Base-by-base conservation (phyloP, 305 asterid species). In the Solanum chacoense region DNA sequence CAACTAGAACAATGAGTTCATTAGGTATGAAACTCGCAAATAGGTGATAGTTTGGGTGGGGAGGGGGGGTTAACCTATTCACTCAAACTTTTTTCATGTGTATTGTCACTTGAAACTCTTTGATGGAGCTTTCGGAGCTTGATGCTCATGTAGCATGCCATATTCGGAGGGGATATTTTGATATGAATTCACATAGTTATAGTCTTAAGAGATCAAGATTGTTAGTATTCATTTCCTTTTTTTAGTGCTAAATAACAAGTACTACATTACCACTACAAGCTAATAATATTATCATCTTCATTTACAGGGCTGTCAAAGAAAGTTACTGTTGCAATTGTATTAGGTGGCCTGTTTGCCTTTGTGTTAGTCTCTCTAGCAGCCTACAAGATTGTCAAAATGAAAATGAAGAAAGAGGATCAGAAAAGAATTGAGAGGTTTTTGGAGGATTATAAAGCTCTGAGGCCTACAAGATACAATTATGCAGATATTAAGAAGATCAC, bases 381-480 rank as follows among this genome's bases (percentile, higher is more conserved):
- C 22, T 65, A 86, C 31, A 75, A 88, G 9, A 26, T 91, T 76
- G 90, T 88, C 90, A 88, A 55, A 85, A 67, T 87, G 92, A 91
- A 85, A 89, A 83, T 86, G 36, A 91, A 89, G 90, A 88, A 42
- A 78, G 88, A 91, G 18, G 85, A 90, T 32, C 67, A 77, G 8
- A 40, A 75, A 72, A 93, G 80, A 89, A 87, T 90, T 8, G 91
- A 91, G 29, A 88, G 75, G 9, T 87, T 90, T 87, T 74, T 91
- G 78, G 91, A 90, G 85, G 90, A 89, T 81, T 91, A 31, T 89
- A 91, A 89, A 87, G 90, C 88, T 63, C 85, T 91, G 26, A 91
- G 93, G 55, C 95, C 96, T 35, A 88, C 89, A 76, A 91, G 97
- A 88, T 93, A 90, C 89, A 87, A 90, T 14, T 94, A 93, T 86